phyloP scores from a whole-genome alignment of 2,329 filamentous ascomycete species.

The Aspergillus quadricinctus region DNA sequence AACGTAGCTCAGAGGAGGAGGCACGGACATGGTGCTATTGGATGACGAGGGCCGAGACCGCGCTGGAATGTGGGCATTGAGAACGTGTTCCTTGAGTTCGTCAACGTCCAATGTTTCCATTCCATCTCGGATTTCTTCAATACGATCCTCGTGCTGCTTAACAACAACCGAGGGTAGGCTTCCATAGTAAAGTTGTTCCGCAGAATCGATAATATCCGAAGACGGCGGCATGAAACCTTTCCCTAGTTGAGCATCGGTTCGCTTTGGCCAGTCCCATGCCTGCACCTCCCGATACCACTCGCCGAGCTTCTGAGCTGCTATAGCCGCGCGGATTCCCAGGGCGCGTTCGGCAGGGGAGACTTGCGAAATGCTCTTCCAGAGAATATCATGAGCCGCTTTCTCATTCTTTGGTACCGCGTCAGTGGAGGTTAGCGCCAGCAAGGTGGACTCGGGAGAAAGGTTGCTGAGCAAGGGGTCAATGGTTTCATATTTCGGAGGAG shows the following conservation, averaged over 20 bases:
- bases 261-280: conserved; percentile 55
- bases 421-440: conserved; percentile 46
- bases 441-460: conserved; percentile 51
- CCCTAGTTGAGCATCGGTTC: conserved; percentile 32
- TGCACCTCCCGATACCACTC: conserved; percentile 57
- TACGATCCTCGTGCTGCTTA: conserved; percentile 63
- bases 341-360: conserved; percentile 55
- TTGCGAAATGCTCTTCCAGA: conserved; percentile 49
- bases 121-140: conserved; percentile 64
- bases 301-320: conserved; percentile 55
- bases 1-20: conserved; percentile 50
- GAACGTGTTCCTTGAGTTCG: conserved; percentile 82
- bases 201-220: conserved; percentile 8
- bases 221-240: conserved; percentile 40
- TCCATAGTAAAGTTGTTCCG: conserved; percentile 57
- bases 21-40: conserved; percentile 41
- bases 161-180: conserved; percentile 64
- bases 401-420: conserved; percentile 38
- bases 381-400: conserved; percentile 34
- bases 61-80: conserved; percentile 71
- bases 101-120: conserved; percentile 49
- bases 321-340: conserved; percentile 55
- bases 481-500: conserved; percentile 33
- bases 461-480: conserved; percentile 48
- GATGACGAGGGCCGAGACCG: conserved; percentile 51